These are phyloP conservation scores for Achaetomium macrosporum DNA, from an alignment of 2,329 filamentous ascomycete species.

Conservation along the genomic window DNA sequence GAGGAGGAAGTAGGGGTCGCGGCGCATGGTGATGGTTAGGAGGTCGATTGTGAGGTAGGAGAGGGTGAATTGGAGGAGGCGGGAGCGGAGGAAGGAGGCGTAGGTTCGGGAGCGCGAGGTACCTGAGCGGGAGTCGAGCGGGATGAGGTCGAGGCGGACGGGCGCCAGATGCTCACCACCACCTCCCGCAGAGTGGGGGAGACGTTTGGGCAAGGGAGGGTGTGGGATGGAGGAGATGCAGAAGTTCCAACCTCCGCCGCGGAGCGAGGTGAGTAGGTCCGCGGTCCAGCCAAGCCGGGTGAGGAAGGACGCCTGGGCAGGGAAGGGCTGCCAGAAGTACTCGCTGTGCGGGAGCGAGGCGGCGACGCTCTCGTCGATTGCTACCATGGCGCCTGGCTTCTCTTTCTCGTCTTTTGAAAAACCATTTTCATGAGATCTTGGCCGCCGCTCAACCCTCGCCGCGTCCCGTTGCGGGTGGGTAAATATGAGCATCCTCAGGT, in stretches of 20 bases:
- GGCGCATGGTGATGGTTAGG: slow-evolving; percentile 61
- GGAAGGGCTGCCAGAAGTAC: slow-evolving; percentile 58
- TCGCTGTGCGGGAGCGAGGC: slow-evolving; percentile 32
- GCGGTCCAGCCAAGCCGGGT: slow-evolving; percentile 50
- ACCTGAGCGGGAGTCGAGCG: slow-evolving; percentile 40
- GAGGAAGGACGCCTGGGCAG: slow-evolving; percentile 41
- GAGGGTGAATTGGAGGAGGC: slow-evolving; percentile 42
- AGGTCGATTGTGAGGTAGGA: slow-evolving; percentile 65
- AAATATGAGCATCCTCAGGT: slow-evolving; percentile 46
- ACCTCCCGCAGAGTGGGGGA: slow-evolving; percentile 24
- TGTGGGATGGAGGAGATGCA: slow-evolving; percentile 36
- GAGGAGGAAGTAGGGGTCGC: slow-evolving; percentile 71
- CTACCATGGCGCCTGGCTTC: not conserved
- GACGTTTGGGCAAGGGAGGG: slow-evolving; percentile 33
- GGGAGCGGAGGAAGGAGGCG: slow-evolving; percentile 39
- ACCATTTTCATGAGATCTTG: slow-evolving; percentile 7
- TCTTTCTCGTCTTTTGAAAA: not conserved
- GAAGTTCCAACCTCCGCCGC: slow-evolving; percentile 44
- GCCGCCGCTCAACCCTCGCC: slow-evolving; percentile 41
- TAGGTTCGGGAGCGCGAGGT: slow-evolving; percentile 40
- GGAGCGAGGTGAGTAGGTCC: slow-evolving; percentile 50
- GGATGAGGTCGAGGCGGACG: slow-evolving; percentile 38
- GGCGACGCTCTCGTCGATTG: slow-evolving; percentile 25
- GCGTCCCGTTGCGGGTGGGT: slow-evolving; percentile 51
- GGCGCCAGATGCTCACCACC: slow-evolving; percentile 8